Evolutionary conservation across 1,284 basidiomycete species (phyloP), one percentile per base, ranked within the genome.

Genomic region (Peniophora sp.): DNA sequence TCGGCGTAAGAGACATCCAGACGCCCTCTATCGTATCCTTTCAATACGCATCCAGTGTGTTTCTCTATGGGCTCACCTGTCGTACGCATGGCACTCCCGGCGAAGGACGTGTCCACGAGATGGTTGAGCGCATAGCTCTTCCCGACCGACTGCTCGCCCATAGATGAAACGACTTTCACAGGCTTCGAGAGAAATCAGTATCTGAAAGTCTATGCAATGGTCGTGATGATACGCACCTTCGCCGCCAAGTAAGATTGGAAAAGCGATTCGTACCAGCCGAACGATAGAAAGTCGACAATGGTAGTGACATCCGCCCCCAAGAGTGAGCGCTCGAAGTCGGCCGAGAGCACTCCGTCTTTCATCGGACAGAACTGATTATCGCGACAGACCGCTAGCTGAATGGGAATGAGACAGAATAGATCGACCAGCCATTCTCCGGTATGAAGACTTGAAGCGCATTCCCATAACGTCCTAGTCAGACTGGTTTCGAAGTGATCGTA

Each of bases 1-100:
- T 82, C 0, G 82, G 81, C 2, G 81, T 82, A 3, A 78, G 77
- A 0, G 82, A 81, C 73, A 84, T 77, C 82, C 82, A 83, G 1
- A 82, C 78, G 0, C 81, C 81, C 64, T 84, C 82, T 56, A n/a
- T 32, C 27, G 27, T 6, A 32, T 5, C 6, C 17, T 24, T 10
- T 15, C 12, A n/a, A 41, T 41, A 41, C 15, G n/a, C 37, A 15
- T 41, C 6, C 6, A 8, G 15, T 20, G 15, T 17, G 37, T 8
- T 8, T 8, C n/a, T 8, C n/a, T 5, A 41, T 17, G 37, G 15
- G 17, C 46, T 18, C 36, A 68, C 69, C 68, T 14, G 76, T 84
- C 1, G 80, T 83, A 20, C 81, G 66, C 79, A 84, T 82, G 0
- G 82, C 83, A 3, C 76, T 79, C 1, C 81, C 83, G 24, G 81